A percentile compares a stretch with the other conserved stretches of the same genome.
phyloP scores from a whole-genome alignment of 1,284 basidiomycete species.

The Wolfiporia cocos region DNA sequence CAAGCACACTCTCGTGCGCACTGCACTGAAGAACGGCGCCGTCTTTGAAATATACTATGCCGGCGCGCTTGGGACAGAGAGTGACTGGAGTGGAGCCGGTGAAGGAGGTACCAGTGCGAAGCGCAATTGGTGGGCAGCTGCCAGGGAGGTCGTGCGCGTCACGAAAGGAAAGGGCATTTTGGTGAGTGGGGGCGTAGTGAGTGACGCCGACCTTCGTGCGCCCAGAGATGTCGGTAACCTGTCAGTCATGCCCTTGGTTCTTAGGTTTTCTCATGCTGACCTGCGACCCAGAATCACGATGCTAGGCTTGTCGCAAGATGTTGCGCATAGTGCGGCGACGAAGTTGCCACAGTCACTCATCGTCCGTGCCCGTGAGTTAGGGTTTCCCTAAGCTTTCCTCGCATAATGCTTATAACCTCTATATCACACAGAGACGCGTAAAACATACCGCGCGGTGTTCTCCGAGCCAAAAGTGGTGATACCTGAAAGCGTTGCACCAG shows the following conservation, averaged over 20 bases:
- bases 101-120: conserved; percentile 50
- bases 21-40: conserved; percentile 77
- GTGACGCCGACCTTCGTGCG: conserved; percentile 54
- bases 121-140: conserved; percentile 78
- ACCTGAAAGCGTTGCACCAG: too few relatives aligned
- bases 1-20: conserved; percentile 77
- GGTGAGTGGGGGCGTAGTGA: conserved; percentile 56
- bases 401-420: conserved; percentile 1
- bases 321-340: conserved; percentile 56
- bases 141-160: conserved; percentile 67
- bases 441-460: conserved; percentile 63
- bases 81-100: conserved; percentile 40
- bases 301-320: conserved; percentile 60
- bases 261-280: conserved; percentile 1
- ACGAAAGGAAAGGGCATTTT: conserved; percentile 73
- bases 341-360: conserved; percentile 60
- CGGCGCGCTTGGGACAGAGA: conserved; percentile 61
- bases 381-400: background rate
- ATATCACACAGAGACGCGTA: conserved; percentile 38
- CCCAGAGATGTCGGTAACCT: conserved; percentile 70
- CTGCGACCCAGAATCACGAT: conserved; percentile 40
- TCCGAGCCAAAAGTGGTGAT: conserved; percentile 65
- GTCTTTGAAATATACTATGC: conserved; percentile 80
- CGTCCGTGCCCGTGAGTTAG: conserved; percentile 64
- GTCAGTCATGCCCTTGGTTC: conserved; percentile 34